Percentiles rank a stretch among this genome's conserved stretches.
Evolutionary conservation across 352 stramenopile species (phyloP).

Genomic region (Pythium aquatile): DNA sequence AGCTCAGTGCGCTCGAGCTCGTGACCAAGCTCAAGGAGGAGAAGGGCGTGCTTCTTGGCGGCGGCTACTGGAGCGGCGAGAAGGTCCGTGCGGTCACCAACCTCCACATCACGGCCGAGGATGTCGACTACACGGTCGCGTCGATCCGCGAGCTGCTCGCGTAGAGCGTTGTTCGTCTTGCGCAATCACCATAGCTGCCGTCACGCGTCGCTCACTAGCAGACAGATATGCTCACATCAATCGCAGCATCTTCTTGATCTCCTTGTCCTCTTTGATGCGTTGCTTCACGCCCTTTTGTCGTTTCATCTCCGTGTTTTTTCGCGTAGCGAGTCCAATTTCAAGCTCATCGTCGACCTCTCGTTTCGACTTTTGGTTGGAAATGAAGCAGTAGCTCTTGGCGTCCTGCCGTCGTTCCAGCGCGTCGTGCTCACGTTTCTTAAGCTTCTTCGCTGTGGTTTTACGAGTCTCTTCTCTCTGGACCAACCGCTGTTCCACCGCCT

Average conservation of each 20-base stretch:
- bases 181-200: not conserved
- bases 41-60: slow-evolving; percentile 67
- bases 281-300: slow-evolving; percentile 32
- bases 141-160: slow-evolving; percentile 58
- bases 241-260: slow-evolving; percentile 65
- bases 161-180: slow-evolving; percentile 15
- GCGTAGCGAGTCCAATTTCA: slow-evolving; percentile 18
- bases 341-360: slow-evolving; percentile 21
- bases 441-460: slow-evolving; percentile 25
- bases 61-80: slow-evolving; percentile 57
- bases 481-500: slow-evolving; percentile 35
- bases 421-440: slow-evolving; percentile 39
- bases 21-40: slow-evolving; percentile 56
- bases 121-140: slow-evolving; percentile 61
- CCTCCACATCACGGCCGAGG: slow-evolving; percentile 61
- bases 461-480: slow-evolving; percentile 33
- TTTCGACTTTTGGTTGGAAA: slow-evolving; percentile 54
- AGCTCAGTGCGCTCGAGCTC: slow-evolving; percentile 53
- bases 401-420: slow-evolving; percentile 42
- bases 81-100: slow-evolving; percentile 74
- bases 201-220: not conserved
- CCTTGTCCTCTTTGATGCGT: slow-evolving; percentile 54
- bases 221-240: slow-evolving; percentile 39
- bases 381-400: slow-evolving; percentile 70
- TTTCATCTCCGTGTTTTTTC: slow-evolving; percentile 15